Evolutionary conservation across 495 filamentous ascomycete genomes (phyloP), one percentile per base, ranked within the genome.

Genomic region (Talaromyces nanjingensis): DNA sequence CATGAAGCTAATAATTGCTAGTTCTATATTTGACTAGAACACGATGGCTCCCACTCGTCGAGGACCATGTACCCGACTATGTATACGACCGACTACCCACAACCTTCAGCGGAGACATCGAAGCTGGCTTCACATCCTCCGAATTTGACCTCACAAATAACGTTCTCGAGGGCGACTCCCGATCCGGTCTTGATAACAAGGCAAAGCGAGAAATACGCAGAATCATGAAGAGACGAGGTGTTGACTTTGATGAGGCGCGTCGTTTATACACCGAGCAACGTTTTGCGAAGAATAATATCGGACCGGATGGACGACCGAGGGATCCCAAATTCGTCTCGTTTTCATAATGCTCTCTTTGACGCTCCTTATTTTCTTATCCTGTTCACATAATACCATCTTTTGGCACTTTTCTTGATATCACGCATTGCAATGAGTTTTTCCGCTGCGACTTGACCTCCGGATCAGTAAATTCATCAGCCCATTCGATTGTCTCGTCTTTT

Each of bases 301-400:
- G 86, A 11, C 79, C 87, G 16, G 96, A 98, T 74, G 94, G 96
- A 37, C 76, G 86, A 69, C 94, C 94, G 59, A 86, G 86, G 72
- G 94, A 97, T 82, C 91, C 92, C 63, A 97, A 96, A 79, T 96
- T 96, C 71, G 91, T 97, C 11, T 93, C 89, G 62, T 97, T 97
- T 75, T 94, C 91, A 27, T 96, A 69, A 81, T 56, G 33, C 56
- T 29, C 22, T 31, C 24, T 64, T 29, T 52, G 63, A 29, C 27
- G 12, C 47, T 52, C 8, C 60, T 25, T 29, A 6, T 12, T 37
- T 37, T 3, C 33, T 49, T 20, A 18, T 49, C n/a, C n/a, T 18
- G 18, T 42, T 42, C 45, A 20, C 39, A 20, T 49, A 49, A 49
- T 49, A 49, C 45, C 45, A 49, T 49, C 45, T 8, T 55, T 55